Percentiles rank a stretch among this genome's conserved stretches.
phyloP scores from a whole-genome alignment of 805 yeast genomes.

The Pichia paraexigua region DNA sequence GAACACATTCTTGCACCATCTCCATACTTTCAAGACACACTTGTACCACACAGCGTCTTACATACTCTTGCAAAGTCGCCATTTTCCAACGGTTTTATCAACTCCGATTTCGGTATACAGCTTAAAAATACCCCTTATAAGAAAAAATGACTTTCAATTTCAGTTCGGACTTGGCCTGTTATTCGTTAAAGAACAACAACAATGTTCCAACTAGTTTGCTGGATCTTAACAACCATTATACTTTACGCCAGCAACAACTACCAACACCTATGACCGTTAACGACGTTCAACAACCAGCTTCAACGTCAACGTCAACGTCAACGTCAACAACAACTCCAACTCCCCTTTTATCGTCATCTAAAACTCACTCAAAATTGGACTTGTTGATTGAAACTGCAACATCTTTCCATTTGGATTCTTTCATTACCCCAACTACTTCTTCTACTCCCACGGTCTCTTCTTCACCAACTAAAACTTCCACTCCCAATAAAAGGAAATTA shows the following conservation, averaged over 20 bases:
- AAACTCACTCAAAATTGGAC: constrained; percentile 21
- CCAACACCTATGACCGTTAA: background rate
- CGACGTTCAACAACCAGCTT: background rate
- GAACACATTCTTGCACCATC: background rate
- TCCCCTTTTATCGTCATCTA: background rate
- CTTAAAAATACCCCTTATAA: background rate
- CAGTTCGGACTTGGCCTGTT: constrained; percentile 24
- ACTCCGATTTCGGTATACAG: background rate
- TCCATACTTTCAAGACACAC: background rate
- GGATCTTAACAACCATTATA: constrained; percentile 17
- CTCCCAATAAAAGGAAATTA: background rate
- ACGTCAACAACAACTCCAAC: background rate
- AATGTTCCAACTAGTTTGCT: constrained; percentile 21
- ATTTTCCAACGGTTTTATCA: background rate
- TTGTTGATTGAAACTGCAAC: constrained; percentile 27
- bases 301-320: constrained; percentile 1
- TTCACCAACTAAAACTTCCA: background rate
- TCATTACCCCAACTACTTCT: background rate
- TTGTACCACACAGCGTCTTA: background rate
- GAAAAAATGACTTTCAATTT: constrained; percentile 12
- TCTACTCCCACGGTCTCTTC: constrained; percentile 4
- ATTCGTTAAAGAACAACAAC: constrained; percentile 22
- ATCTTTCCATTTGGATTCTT: constrained; percentile 8
- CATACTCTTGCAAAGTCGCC: background rate
- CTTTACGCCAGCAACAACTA: constrained; percentile 10